Evolutionary conservation across 2,329 filamentous ascomycete species (phyloP), one percentile per base, ranked within the genome.

Genomic region (Alternaria sp.): DNA sequence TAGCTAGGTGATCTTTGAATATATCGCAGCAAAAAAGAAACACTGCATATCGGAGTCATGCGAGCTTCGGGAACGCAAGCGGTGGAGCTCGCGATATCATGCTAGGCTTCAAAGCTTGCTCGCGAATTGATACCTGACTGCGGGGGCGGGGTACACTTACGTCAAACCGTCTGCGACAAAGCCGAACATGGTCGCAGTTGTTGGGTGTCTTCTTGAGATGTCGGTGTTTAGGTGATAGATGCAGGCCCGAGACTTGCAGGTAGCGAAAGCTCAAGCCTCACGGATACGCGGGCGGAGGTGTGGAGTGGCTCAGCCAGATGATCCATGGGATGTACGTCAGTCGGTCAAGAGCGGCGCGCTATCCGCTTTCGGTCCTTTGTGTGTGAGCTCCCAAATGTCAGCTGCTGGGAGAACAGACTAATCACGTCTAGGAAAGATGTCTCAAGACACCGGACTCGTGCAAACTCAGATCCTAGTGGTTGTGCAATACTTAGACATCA

Each of bases 111-210:
- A 57, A 58, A 63, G 64, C 53, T 61, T 62, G 61, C 44, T 59
- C 46, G 55, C 54, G 59, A 58, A 62, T 57, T 51, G 49, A 54
- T 43, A 41, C 20, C 46, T 44, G 24, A 38, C 44, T 39, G 42
- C 43, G 61, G 75, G 73, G 72, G 75, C 66, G 62, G 68, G 70
- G 71, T 67, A 60, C 54, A 71, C 75, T 65, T 69, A 77, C 76
- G 75, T 77, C 62, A 78, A 64, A 53, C 72, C 76, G 71, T 78
- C 75, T 57, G 76, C 76, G 57, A 78, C 71, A 65, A 78, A 78
- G 65, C 75, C 63, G 60, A 78, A 78, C 76, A 78, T 78, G 51
- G 12, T 69, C 22, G 49, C 55, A 55, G 38, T 39, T 38, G 38
- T 62, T 44, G 36, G 49, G 36, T 30, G 36, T 28, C 26, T 20